These are phyloP conservation scores for Aspergillus arachidicola DNA, from an alignment of 2,329 filamentous ascomycete genomes.

Conservation along the genomic window DNA sequence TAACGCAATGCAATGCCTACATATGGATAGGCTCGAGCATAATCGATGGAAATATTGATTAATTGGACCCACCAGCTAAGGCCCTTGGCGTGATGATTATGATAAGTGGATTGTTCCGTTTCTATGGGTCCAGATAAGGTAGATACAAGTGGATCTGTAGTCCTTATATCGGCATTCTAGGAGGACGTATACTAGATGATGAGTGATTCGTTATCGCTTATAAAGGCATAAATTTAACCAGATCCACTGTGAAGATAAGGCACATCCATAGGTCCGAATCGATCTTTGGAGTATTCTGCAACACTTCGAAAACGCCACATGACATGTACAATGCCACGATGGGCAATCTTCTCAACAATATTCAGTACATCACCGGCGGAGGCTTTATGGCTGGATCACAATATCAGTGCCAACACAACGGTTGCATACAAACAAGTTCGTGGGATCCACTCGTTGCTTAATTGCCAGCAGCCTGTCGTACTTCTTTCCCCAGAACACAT, in stretches of 20 bases:
- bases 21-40: too few species aligned
- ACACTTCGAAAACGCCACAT: background rate
- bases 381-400: conserved; percentile 1
- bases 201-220: background rate
- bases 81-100: too few species aligned
- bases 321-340: background rate
- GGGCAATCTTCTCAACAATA: background rate
- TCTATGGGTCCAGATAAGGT: too few species aligned
- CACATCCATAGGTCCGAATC: background rate
- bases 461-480: background rate
- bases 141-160: background rate
- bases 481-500: conserved; percentile 8
- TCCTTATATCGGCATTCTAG: background rate
- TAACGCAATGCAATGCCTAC: too few species aligned
- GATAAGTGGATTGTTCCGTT: too few species aligned
- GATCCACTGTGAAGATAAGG: background rate
- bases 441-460: background rate
- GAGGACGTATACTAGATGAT: background rate
- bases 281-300: background rate
- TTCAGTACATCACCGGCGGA: background rate
- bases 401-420: conserved; percentile 4
- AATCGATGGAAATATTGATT: too few species aligned
- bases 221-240: background rate
- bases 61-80: too few species aligned
- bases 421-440: conserved; percentile 2